phyloP scores from a whole-genome alignment of 1,139 yeast species.

The Yamadazyma jaroonii region DNA sequence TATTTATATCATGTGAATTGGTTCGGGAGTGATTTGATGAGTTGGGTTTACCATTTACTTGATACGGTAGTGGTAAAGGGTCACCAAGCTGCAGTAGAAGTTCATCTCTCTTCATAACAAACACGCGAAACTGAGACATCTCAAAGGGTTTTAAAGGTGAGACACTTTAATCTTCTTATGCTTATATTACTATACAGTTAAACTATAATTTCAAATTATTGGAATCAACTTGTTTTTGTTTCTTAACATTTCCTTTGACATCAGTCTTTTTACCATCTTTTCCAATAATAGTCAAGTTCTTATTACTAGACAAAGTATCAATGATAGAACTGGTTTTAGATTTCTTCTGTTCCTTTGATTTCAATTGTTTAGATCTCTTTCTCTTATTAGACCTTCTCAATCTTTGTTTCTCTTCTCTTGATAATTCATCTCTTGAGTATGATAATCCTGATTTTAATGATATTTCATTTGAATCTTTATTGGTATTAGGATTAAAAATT shows the following conservation, averaged over 20 bases:
- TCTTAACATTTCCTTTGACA: constrained; percentile 64
- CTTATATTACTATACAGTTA: background rate
- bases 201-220: constrained; percentile 22
- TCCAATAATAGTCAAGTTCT: constrained; percentile 77
- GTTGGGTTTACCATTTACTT: constrained; percentile 5
- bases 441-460: constrained; percentile 78
- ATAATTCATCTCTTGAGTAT: constrained; percentile 78
- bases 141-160: too few relatives aligned
- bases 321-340: constrained; percentile 45
- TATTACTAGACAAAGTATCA: constrained; percentile 70
- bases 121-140: too few relatives aligned
- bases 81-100: constrained; percentile 24
- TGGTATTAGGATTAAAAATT: constrained; percentile 57
- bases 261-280: constrained; percentile 76
- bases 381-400: constrained; percentile 85
- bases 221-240: constrained; percentile 22
- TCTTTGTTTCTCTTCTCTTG: constrained; percentile 83
- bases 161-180: too few relatives aligned
- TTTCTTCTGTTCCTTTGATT: constrained; percentile 26
- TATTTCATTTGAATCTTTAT: constrained; percentile 55
- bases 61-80: constrained; percentile 37
- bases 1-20: background rate
- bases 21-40: background rate
- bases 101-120: background rate
- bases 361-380: constrained; percentile 59